Conservation (phyloP, 345 rosid species). For the Gossypium rotundifolium region DNA sequence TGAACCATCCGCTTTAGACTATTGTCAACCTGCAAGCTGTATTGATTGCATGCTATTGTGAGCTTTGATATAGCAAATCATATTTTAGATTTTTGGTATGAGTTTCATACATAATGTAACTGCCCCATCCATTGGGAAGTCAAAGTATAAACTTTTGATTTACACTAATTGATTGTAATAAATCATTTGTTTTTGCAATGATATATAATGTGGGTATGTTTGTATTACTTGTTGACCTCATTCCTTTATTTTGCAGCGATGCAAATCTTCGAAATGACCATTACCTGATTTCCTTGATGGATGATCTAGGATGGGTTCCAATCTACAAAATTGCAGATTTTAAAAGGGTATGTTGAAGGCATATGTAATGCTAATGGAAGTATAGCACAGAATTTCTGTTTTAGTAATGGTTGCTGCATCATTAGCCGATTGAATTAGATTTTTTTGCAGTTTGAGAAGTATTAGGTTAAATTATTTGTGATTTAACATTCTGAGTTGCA, state of each 20-base stretch:
- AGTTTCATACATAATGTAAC: background rate
- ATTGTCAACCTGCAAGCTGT: background rate
- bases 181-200: background rate
- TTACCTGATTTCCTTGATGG: conserved; percentile 75
- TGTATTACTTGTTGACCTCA: conserved; percentile 10
- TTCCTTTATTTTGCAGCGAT: conserved; percentile 49
- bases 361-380: background rate
- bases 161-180: background rate
- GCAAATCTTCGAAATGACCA: conserved; percentile 68
- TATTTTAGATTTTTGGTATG: background rate
- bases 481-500: conserved; percentile 29
- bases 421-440: background rate
- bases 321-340: conserved; percentile 63
- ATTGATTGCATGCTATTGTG: background rate
- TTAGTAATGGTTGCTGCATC: background rate
- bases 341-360: conserved; percentile 56
- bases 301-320: conserved; percentile 87
- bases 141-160: background rate
- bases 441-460: background rate
- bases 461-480: background rate
- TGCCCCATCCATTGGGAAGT: background rate
- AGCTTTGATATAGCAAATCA: background rate
- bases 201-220: background rate
- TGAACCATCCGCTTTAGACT: background rate
- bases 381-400: background rate